These are phyloP conservation scores for Phytophthora chlamydospora DNA, from an alignment of 352 stramenopile genomes.

Conservation along the genomic window DNA sequence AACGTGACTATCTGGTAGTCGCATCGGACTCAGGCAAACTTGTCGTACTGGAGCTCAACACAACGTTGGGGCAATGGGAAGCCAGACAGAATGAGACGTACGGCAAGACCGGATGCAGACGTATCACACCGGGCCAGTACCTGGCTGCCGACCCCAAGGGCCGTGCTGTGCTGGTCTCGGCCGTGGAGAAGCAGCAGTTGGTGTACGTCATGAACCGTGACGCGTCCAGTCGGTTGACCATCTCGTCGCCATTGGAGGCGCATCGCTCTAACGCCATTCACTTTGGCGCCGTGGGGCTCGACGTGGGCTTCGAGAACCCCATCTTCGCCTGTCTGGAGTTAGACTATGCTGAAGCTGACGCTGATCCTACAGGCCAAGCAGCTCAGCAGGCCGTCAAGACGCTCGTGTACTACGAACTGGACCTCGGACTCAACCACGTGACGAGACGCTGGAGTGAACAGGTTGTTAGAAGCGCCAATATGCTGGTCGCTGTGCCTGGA, in stretches of 20 bases:
- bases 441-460: slow-evolving; percentile 94
- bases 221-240: slow-evolving; percentile 93
- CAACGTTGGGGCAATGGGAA: slow-evolving; percentile 71
- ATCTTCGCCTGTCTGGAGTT: slow-evolving; percentile 98
- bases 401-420: slow-evolving; percentile 99
- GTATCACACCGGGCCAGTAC: slow-evolving; percentile 98
- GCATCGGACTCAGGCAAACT: slow-evolving; percentile 97
- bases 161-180: slow-evolving; percentile 95
- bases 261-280: slow-evolving; percentile 96
- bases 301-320: slow-evolving; percentile 99
- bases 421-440: slow-evolving; percentile 99
- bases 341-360: slow-evolving; percentile 93
- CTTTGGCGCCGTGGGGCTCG: slow-evolving; percentile 94
- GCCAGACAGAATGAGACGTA: slow-evolving; percentile 95
- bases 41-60: slow-evolving; percentile 95
- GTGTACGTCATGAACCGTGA: slow-evolving; percentile 99
- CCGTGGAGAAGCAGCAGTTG: slow-evolving; percentile 99
- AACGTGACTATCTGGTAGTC: slow-evolving; percentile 96
- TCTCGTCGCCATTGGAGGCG: slow-evolving; percentile 98
- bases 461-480: slow-evolving; percentile 91
- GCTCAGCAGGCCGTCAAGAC: slow-evolving; percentile 90
- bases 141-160: slow-evolving; percentile 97
- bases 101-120: slow-evolving; percentile 96
- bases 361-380: slow-evolving; percentile 74
- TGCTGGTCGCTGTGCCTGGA: slow-evolving; percentile 91